These are phyloP conservation scores for Verticillium albo-atrum DNA, from an alignment of 2,329 filamentous ascomycete genomes.

Conservation along the genomic window DNA sequence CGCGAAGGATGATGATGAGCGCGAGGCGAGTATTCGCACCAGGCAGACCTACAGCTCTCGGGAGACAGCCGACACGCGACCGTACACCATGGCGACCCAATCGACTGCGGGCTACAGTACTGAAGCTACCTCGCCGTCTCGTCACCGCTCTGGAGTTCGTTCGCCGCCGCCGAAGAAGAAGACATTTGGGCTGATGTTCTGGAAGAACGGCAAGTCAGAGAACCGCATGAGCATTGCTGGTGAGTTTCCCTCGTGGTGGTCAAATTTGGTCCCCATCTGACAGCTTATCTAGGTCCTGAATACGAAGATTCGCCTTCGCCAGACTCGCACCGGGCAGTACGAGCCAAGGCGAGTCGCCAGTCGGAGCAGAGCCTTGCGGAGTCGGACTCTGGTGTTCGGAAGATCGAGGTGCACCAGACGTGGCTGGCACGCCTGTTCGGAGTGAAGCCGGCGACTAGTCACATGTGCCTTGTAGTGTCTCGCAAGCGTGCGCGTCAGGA, in stretches of 20 bases:
- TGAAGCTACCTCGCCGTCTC: neutral
- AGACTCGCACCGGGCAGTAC: conserved; percentile 16
- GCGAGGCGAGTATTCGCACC: conserved; percentile 9
- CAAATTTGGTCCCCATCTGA: conserved; percentile 10
- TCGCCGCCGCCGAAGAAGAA: conserved; percentile 39
- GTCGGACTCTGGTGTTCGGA: conserved; percentile 36
- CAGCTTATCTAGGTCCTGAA: conserved; percentile 21
- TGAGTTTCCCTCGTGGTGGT: conserved; percentile 18
- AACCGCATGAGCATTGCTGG: conserved; percentile 40
- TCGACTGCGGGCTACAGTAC: conserved; percentile 1
- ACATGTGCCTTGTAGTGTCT: conserved; percentile 71
- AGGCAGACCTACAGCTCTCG: conserved; percentile 4
- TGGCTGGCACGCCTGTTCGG: conserved; percentile 89
- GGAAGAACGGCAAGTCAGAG: conserved; percentile 44
- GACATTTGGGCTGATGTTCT: conserved; percentile 50
- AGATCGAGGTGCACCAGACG: conserved; percentile 68
- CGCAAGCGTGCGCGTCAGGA: conserved; percentile 70
- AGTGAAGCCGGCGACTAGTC: conserved; percentile 74
- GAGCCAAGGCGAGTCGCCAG: conserved; percentile 9
- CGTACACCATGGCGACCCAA: conserved; percentile 9
- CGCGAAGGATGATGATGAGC: conserved; percentile 30
- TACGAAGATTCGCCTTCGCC: conserved; percentile 21
- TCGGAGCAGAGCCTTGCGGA: conserved; percentile 24
- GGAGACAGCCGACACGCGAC: conserved; percentile 6
- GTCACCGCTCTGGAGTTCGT: neutral